A percentile compares a stretch with the other conserved stretches of the same genome.
Conservation (phyloP, 768 basidiomycete species). For the Lactarius psammicola region DNA sequence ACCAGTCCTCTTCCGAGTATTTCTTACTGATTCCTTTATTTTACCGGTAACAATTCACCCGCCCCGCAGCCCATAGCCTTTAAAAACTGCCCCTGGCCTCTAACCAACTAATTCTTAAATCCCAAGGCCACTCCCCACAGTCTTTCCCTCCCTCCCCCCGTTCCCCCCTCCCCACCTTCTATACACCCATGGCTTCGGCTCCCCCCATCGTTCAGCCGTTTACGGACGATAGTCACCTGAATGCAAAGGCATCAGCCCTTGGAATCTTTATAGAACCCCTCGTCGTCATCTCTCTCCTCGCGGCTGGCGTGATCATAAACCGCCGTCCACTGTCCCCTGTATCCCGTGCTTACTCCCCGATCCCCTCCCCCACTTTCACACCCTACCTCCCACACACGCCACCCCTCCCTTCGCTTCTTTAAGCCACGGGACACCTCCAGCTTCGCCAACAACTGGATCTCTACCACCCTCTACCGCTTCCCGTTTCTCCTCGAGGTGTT, state of each 20-base stretch:
- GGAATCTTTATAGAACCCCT: constrained; percentile 16
- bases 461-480: constrained; percentile 5
- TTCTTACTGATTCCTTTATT: too few relatives aligned
- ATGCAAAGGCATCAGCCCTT: neutral
- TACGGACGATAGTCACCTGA: neutral
- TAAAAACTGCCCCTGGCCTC: neutral
- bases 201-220: constrained; percentile 16
- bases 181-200: neutral
- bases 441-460: constrained; percentile 19
- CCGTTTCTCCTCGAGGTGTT: constrained; percentile 22
- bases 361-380: neutral
- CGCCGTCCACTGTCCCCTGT: constrained; percentile 11
- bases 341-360: neutral
- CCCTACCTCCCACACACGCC: neutral
- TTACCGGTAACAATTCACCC: neutral
- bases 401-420: neutral
- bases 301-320: constrained; percentile 15
- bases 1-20: neutral
- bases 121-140: neutral
- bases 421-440: constrained; percentile 17
- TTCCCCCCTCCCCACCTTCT: neutral
- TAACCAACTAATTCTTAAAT: neutral
- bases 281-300: constrained; percentile 21
- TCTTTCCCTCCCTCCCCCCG: too few relatives aligned
- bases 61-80: too few relatives aligned